These are phyloP conservation scores for Candida ficus DNA, from an alignment of 805 yeast species.

Conservation along the genomic window DNA sequence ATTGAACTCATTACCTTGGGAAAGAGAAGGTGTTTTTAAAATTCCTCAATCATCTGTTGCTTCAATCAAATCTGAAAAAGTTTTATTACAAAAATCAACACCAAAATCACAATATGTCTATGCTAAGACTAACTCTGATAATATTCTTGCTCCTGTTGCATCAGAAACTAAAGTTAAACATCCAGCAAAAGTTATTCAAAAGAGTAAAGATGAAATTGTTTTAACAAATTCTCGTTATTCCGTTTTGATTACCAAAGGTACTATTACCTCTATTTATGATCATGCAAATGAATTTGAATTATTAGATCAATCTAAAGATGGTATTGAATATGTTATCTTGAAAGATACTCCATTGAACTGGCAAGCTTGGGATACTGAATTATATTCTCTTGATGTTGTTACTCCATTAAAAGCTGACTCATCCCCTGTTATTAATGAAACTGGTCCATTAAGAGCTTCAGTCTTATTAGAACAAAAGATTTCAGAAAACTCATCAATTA, in stretches of 20 bases:
- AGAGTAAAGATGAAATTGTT: slow-evolving; percentile 36
- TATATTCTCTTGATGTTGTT: slow-evolving; percentile 74
- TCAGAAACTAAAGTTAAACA: slow-evolving; percentile 25
- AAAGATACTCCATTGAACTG: slow-evolving; percentile 87
- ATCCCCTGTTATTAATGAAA: slow-evolving; percentile 30
- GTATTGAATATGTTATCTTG: slow-evolving; percentile 75
- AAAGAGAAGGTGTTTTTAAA: slow-evolving; percentile 36
- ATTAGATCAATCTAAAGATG: slow-evolving; percentile 54
- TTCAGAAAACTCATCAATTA: slow-evolving; percentile 51
- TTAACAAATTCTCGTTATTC: slow-evolving; percentile 58
- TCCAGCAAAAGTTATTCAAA: slow-evolving; percentile 45
- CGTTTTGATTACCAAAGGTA: slow-evolving; percentile 57
- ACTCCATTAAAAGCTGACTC: slow-evolving; percentile 16
- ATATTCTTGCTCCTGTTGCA: neutral
- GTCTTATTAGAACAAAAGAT: slow-evolving; percentile 58
- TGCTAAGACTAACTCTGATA: slow-evolving; percentile 9
- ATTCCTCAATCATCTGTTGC: slow-evolving; percentile 23
- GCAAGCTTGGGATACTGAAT: slow-evolving; percentile 98
- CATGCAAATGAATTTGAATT: slow-evolving; percentile 54
- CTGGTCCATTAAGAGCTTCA: slow-evolving; percentile 57
- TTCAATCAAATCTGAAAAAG: neutral
- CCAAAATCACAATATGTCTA: slow-evolving; percentile 16
- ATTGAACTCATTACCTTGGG: slow-evolving; percentile 65
- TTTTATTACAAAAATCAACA: neutral
- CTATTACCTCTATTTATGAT: slow-evolving; percentile 62